Evolutionary conservation across 1,284 basidiomycete genomes (phyloP).

Genomic region (Ganoderma multipileum): DNA sequence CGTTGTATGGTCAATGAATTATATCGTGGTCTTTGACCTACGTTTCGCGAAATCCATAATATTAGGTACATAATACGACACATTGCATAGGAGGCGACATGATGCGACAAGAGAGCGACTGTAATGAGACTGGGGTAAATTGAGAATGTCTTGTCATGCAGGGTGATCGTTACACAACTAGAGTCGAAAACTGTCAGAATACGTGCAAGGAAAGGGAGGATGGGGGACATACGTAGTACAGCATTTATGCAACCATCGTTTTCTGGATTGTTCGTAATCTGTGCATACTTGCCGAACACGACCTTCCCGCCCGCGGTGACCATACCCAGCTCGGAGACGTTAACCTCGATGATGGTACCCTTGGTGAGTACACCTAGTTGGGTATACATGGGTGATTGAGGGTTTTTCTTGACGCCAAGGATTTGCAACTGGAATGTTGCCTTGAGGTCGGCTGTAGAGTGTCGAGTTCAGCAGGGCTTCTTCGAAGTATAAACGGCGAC

Average conservation of each 20-base stretch:
- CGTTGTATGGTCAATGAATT: no score
- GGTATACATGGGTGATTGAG: constrained; percentile 97
- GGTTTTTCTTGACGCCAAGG: constrained; percentile 99
- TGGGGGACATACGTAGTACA: constrained; percentile 73
- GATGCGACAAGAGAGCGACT: constrained; percentile 8
- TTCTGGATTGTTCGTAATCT: constrained; percentile 96
- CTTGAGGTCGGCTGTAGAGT: constrained; percentile 84
- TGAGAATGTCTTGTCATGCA: not conserved
- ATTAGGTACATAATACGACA: constrained; percentile 22
- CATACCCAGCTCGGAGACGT: constrained; percentile 96
- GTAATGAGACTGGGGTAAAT: not conserved
- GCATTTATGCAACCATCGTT: constrained; percentile 97
- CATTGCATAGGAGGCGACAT: constrained; percentile 24
- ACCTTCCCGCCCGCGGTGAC: constrained; percentile 99
- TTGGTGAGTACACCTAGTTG: constrained; percentile 97
- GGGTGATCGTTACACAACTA: constrained; percentile 26
- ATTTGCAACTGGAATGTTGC: constrained; percentile 99
- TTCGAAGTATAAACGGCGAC: constrained; percentile 39
- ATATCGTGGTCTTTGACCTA: no score
- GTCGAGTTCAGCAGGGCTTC: constrained; percentile 19
- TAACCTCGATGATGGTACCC: constrained; percentile 98
- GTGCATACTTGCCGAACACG: constrained; percentile 92
- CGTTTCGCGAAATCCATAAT: constrained; percentile 1
- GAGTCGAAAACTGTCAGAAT: not conserved
- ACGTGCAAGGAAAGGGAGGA: not conserved